Conservation (phyloP, 2,329 filamentous ascomycete species). For the Colletotrichum abscissum region DNA sequence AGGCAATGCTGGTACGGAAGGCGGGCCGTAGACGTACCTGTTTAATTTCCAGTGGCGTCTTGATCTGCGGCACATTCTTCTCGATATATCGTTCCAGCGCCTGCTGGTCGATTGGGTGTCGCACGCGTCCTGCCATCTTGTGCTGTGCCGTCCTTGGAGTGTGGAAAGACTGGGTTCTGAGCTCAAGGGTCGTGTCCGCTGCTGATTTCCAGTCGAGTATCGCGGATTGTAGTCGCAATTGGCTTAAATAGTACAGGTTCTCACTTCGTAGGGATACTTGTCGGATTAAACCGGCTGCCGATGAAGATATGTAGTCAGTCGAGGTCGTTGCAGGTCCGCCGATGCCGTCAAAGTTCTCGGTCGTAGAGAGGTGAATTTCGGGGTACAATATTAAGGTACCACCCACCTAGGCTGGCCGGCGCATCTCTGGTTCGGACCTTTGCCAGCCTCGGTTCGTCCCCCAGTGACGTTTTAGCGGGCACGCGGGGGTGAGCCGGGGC, state of each 20-base stretch:
- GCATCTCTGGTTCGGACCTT: neutral
- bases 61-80: conserved; percentile 83
- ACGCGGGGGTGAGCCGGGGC: neutral
- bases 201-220: neutral
- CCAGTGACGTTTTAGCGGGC: neutral
- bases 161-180: neutral
- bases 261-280: neutral
- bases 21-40: conserved; percentile 72
- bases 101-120: conserved; percentile 88
- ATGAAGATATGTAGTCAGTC: neutral
- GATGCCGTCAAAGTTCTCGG: neutral
- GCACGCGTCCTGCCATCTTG: conserved; percentile 84
- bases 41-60: conserved; percentile 86
- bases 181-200: neutral
- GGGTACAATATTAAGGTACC: neutral
- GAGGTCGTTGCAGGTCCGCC: neutral
- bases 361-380: neutral
- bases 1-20: neutral
- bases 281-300: neutral
- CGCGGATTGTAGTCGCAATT: neutral
- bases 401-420: neutral
- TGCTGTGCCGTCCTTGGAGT: neutral
- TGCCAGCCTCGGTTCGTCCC: conserved; percentile 4
- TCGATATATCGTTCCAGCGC: conserved; percentile 84
- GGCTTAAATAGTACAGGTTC: neutral